A percentile compares a stretch with the other conserved stretches of the same genome.
Evolutionary conservation across 257 asterid species (phyloP).

Genomic region (Ballota nigra): DNA sequence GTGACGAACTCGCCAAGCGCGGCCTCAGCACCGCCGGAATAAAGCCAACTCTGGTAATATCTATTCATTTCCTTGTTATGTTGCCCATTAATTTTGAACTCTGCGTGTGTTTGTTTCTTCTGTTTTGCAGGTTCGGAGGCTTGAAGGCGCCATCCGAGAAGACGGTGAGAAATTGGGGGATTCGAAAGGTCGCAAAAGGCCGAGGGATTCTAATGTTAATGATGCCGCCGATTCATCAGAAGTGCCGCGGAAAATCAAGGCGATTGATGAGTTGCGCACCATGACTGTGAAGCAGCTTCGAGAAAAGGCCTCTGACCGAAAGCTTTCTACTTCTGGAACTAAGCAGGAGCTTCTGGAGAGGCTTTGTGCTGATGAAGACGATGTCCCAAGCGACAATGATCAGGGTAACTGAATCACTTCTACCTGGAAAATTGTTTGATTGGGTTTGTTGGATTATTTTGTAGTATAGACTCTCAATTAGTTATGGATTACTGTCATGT

Average conservation of each 20-base stretch:
- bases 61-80: not conserved
- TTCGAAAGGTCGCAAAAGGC: constrained; percentile 47
- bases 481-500: not conserved
- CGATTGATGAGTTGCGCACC: constrained; percentile 45
- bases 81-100: not conserved
- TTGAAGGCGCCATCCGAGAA: constrained; percentile 52
- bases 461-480: not conserved
- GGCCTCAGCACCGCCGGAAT: constrained; percentile 76
- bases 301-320: constrained; percentile 55
- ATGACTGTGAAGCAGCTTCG: constrained; percentile 72
- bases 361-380: constrained; percentile 42
- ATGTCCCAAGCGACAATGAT: constrained; percentile 18
- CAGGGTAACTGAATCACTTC: constrained; percentile 35
- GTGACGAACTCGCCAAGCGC: constrained; percentile 59
- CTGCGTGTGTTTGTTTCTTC: not conserved
- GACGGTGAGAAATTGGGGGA: constrained; percentile 38
- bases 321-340: constrained; percentile 53
- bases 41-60: constrained; percentile 56
- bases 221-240: constrained; percentile 29
- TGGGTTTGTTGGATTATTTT: not conserved
- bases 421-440: not conserved
- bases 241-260: constrained; percentile 42
- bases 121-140: constrained; percentile 56
- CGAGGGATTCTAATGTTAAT: constrained; percentile 35
- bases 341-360: constrained; percentile 73